Conservation (phyloP, 805 yeast species). For the Komagataella phaffii region DNA sequence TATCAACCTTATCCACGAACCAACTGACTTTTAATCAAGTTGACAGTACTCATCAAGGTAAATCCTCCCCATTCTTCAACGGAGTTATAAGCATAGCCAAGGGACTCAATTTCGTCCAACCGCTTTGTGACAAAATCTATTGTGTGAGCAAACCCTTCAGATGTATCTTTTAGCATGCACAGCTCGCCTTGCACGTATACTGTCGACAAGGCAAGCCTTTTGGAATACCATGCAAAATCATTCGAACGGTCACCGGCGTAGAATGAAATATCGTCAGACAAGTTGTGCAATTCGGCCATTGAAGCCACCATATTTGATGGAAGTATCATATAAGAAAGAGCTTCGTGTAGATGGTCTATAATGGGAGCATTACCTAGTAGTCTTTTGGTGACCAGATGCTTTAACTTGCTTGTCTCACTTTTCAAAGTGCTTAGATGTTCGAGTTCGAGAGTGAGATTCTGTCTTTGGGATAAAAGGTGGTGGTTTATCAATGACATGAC, state of each 20-base stretch:
- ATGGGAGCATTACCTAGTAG: conserved; percentile 37
- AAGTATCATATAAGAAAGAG: conserved; percentile 45
- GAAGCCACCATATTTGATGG: conserved; percentile 51
- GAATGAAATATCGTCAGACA: conserved; percentile 75
- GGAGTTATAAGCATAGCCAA: conserved; percentile 49
- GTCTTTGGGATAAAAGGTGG: not conserved
- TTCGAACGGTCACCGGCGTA: conserved; percentile 68
- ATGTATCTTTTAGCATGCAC: conserved; percentile 66
- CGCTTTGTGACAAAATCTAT: conserved; percentile 48
- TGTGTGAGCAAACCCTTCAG: conserved; percentile 43
- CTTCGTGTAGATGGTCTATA: conserved; percentile 27
- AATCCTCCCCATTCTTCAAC: conserved; percentile 70
- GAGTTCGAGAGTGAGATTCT: not conserved
- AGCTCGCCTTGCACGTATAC: conserved; percentile 67
- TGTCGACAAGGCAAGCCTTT: conserved; percentile 56
- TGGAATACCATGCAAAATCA: conserved; percentile 90
- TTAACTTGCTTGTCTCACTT: conserved; percentile 11
- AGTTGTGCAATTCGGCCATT: conserved; percentile 52
- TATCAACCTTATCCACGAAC: conserved; percentile 33
- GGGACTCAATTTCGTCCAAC: conserved; percentile 33
- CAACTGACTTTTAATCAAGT: conserved; percentile 59
- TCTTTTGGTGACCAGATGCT: conserved; percentile 26
- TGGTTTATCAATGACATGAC: conserved; percentile 2
- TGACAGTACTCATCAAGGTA: conserved; percentile 47
- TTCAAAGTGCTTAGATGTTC: not conserved